Percentiles rank a stretch among this genome's conserved stretches.
These are phyloP conservation scores for Punctularia strigosozonata DNA, from an alignment of 768 basidiomycete genomes.

Conservation along the genomic window DNA sequence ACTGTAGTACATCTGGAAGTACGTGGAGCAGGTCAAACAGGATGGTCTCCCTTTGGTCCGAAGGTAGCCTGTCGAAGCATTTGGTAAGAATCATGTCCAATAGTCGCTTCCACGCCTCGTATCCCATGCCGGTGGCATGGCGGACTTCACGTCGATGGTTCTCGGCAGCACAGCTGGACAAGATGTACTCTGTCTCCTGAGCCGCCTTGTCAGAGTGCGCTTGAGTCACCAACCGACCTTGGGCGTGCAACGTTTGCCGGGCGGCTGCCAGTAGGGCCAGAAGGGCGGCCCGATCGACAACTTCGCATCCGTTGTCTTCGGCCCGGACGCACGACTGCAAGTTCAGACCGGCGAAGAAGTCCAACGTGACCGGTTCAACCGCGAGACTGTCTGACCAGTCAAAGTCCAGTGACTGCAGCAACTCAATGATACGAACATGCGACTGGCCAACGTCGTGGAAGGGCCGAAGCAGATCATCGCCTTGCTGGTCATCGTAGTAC, in stretches of 20 bases:
- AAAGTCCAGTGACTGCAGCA: slow-evolving; percentile 77
- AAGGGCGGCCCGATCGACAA: slow-evolving; percentile 68
- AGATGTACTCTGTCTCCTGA: slow-evolving; percentile 59
- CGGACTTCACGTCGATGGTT: slow-evolving; percentile 79
- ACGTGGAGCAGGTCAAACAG: slow-evolving; percentile 84
- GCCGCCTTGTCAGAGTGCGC: slow-evolving; percentile 56
- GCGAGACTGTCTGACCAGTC: slow-evolving; percentile 75
- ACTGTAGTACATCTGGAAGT: slow-evolving; percentile 58
- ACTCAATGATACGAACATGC: slow-evolving; percentile 76
- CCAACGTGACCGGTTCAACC: slow-evolving; percentile 44
- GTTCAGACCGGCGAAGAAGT: slow-evolving; percentile 56
- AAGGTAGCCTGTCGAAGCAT: slow-evolving; percentile 73
- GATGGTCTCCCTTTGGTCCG: slow-evolving; percentile 77
- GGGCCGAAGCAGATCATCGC: slow-evolving; percentile 29
- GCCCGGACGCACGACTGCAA: slow-evolving; percentile 57
- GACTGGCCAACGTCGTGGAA: slow-evolving; percentile 75
- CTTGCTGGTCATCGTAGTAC: slow-evolving; percentile 31
- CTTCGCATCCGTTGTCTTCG: slow-evolving; percentile 66
- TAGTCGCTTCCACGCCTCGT: slow-evolving; percentile 76
- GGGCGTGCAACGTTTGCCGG: slow-evolving; percentile 48
- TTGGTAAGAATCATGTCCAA: slow-evolving; percentile 80
- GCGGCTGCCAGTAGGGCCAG: slow-evolving; percentile 55
- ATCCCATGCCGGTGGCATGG: slow-evolving; percentile 55
- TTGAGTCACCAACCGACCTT: slow-evolving; percentile 52
- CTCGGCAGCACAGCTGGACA: slow-evolving; percentile 78